Evolutionary conservation across 192 early-diverging fungal species (phyloP).

Genomic region (Linnemannia zychae): DNA sequence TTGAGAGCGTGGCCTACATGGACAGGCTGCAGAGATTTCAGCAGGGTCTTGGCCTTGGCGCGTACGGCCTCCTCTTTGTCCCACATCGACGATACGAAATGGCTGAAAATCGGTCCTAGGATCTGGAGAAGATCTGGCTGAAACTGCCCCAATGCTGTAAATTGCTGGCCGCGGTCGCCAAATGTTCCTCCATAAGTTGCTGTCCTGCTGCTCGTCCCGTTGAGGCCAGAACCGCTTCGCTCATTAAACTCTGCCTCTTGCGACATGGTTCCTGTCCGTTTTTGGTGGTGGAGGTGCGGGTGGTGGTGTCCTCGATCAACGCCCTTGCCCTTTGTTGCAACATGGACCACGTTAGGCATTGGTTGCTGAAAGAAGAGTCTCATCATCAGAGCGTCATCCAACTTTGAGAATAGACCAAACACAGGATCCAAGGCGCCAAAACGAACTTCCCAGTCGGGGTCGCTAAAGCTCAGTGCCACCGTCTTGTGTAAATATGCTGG

Average conservation of each 20-base stretch:
- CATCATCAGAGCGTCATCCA: conserved; percentile 61
- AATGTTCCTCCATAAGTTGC: not conserved
- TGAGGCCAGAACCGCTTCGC: conserved; percentile 16
- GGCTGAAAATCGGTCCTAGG: conserved; percentile 67
- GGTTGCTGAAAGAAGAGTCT: conserved; percentile 39
- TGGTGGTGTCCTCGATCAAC: conserved; percentile 11
- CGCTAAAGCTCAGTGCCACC: conserved; percentile 59
- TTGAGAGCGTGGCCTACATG: conserved; percentile 65
- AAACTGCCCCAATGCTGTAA: conserved; percentile 13
- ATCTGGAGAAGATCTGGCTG: conserved; percentile 44
- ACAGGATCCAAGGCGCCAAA: conserved; percentile 67
- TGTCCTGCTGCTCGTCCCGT: not conserved
- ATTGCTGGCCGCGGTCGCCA: not conserved
- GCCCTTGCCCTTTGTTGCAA: conserved; percentile 28
- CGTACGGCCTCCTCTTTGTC: conserved; percentile 70
- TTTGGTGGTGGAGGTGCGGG: not conserved
- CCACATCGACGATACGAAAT: conserved; percentile 68
- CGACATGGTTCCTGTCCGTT: conserved; percentile 16
- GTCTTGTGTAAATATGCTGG: conserved; percentile 59
- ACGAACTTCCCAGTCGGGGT: conserved; percentile 65
- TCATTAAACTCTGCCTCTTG: conserved; percentile 13
- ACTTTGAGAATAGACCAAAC: conserved; percentile 69
- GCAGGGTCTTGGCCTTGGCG: conserved; percentile 62
- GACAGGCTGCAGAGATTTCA: conserved; percentile 61
- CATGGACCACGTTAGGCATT: not conserved